Evolutionary conservation across 345 rosid species (phyloP).

Genomic region (Syzygium aqueum): DNA sequence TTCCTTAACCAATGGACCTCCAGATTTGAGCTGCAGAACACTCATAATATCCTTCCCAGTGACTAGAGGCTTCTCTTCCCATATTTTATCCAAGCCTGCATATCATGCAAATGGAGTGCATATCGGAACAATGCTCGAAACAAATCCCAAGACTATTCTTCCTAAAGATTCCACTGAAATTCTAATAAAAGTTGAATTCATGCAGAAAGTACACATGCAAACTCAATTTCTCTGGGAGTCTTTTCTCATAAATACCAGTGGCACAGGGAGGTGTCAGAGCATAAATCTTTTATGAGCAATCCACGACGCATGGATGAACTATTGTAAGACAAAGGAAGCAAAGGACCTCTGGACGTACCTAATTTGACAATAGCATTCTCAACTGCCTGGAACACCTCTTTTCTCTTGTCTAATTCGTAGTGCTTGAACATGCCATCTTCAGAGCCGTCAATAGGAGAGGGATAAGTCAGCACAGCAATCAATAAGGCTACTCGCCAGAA

Average conservation of each 20-base stretch:
- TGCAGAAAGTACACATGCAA: neutral
- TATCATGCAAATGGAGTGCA: neutral
- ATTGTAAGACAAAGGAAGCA: neutral
- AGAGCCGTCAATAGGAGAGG: conserved; percentile 20
- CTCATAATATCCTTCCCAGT: conserved; percentile 79
- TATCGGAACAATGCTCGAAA: neutral
- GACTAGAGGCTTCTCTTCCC: conserved; percentile 78
- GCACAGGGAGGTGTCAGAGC: neutral
- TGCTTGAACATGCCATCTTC: conserved; percentile 18
- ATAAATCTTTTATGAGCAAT: neutral
- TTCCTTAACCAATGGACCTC: conserved; percentile 73
- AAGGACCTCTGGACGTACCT: conserved; percentile 23
- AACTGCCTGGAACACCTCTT: conserved; percentile 35
- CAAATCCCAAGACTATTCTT: neutral
- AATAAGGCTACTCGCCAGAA: conserved; percentile 79
- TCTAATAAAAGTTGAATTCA: neutral
- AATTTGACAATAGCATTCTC: conserved; percentile 44
- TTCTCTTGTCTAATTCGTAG: conserved; percentile 39
- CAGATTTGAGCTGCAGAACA: conserved; percentile 61
- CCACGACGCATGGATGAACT: neutral
- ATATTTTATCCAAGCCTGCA: conserved; percentile 69
- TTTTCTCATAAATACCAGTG: neutral
- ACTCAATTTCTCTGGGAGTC: neutral
- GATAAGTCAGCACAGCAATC: conserved; percentile 47
- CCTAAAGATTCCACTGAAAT: neutral